Evolutionary conservation across 169 alveolate species (phyloP).

Genomic region (Eimeria nieschulzi): DNA sequence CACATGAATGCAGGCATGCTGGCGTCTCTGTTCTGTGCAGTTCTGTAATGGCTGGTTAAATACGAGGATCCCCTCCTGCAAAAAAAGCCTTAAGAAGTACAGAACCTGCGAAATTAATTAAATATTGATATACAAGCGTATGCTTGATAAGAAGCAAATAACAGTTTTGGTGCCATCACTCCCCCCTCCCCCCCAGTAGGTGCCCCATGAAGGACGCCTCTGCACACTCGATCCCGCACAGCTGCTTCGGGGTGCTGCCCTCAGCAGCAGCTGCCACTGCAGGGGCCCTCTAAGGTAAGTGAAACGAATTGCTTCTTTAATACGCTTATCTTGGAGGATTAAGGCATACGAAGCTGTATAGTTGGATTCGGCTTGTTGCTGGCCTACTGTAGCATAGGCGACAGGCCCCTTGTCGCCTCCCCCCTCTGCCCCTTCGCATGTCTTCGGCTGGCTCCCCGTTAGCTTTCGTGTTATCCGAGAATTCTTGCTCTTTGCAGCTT

Average conservation of each 20-base stretch:
- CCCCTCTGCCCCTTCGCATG: slow-evolving; percentile 73
- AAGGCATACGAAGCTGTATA: slow-evolving; percentile 31
- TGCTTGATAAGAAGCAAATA: no score
- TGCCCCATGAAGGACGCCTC: slow-evolving; percentile 65
- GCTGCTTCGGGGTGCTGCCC: slow-evolving; percentile 72
- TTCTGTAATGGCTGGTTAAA: no score
- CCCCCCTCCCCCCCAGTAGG: slow-evolving; percentile 54
- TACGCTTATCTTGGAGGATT: slow-evolving; percentile 8
- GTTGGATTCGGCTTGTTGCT: slow-evolving; percentile 6
- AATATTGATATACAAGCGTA: no score
- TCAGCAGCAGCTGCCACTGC: slow-evolving; percentile 52
- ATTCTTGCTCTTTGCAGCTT: slow-evolving; percentile 54
- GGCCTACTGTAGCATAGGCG: slow-evolving; percentile 35
- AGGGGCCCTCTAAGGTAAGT: neutral
- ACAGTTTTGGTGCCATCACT: slow-evolving; percentile 17
- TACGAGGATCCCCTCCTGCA: no score
- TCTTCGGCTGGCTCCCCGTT: slow-evolving; percentile 47
- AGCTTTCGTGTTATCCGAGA: slow-evolving; percentile 9
- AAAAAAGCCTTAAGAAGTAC: no score
- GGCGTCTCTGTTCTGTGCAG: no score
- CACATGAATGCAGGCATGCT: no score
- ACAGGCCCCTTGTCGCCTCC: slow-evolving; percentile 56
- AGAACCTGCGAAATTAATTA: no score
- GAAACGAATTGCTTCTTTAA: neutral
- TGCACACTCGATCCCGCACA: slow-evolving; percentile 73